These are phyloP conservation scores for Trichoderma hamatum DNA, from an alignment of 2,329 filamentous ascomycete species.

Conservation along the genomic window DNA sequence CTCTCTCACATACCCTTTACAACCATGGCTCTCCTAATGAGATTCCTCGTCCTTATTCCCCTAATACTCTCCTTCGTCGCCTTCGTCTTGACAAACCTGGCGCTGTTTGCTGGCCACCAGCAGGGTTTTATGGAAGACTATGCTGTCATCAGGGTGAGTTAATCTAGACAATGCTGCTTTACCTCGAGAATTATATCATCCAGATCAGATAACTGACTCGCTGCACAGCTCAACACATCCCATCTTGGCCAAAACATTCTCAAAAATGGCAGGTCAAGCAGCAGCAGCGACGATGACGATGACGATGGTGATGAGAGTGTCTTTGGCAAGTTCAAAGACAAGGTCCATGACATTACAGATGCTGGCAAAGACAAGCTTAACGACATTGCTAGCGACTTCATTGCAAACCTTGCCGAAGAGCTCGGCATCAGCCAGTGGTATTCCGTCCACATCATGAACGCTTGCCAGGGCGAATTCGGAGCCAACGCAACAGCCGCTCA, in stretches of 20 bases:
- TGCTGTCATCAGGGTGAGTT: constrained; percentile 45
- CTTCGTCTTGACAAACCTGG: constrained; percentile 45
- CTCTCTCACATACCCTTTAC: not conserved
- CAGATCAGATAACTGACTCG: constrained; percentile 2
- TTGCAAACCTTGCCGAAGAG: constrained; percentile 46
- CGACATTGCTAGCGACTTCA: constrained; percentile 45
- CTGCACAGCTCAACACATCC: constrained; percentile 43
- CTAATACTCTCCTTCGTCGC: constrained; percentile 43
- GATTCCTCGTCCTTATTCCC: constrained; percentile 42
- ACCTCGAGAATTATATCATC: not conserved
- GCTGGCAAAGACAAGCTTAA: constrained; percentile 45
- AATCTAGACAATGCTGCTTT: not conserved
- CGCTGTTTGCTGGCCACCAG: constrained; percentile 46
- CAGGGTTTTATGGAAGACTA: constrained; percentile 50
- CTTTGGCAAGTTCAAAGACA: constrained; percentile 38
- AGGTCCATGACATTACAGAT: constrained; percentile 39
- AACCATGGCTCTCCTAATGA: constrained; percentile 30
- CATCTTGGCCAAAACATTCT: constrained; percentile 44
- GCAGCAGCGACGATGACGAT: constrained; percentile 32
- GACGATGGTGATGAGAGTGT: constrained; percentile 34
- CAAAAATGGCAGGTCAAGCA: constrained; percentile 32
- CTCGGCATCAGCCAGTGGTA: constrained; percentile 56
- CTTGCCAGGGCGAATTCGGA: constrained; percentile 51
- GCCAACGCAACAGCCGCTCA: constrained; percentile 46
- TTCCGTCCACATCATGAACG: constrained; percentile 53